Base-by-base conservation (phyloP, 2,329 filamentous ascomycete genomes). In the Trichoderma sp. region DNA sequence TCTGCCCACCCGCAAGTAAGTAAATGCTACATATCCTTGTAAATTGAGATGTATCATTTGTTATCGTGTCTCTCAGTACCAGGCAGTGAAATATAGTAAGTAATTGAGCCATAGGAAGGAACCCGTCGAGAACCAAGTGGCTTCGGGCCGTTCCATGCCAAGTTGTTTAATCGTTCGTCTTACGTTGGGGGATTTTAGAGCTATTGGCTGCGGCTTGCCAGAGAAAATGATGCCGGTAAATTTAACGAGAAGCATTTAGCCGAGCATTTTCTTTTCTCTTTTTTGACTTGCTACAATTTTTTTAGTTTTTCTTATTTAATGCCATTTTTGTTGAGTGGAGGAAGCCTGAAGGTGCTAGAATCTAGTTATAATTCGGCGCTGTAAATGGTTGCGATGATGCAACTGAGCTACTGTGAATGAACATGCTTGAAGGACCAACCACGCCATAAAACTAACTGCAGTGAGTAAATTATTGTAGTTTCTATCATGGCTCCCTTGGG, bases 81-180 rank as follows among this genome's bases (percentile, higher is more conserved):
- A 13, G 47, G 47, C 47, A 10, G n/a, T 49, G 47, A 21, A 49
- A 21, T 49, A 43, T 49, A 43, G 19, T 0, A 21, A 24, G 13
- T 5, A 11, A 1, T 8, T 49, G 8, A 21, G 11, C 24, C 10
- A 19, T 13, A 13, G 21, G 6, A 55, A 7, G 14, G 4, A 24
- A 55, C 11, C 6, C 7, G 60, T 35, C 43, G 60, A 53, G 43
- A 8, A 8, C 60, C 47, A 14, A 0, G 43, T 53, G 60, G 60
- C 60, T 62, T 62, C 60, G 60, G 60, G 60, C 60, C 43, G 60
- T 53, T 19, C 60, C 60, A 27, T 21, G 60, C 49, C 27, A 43
- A 43, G 40, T n/a, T 11, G 33, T 35, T 49, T n/a, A 53, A 35
- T n/a, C 43, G 29, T 24, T n/a, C 43, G 13, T 19, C 27, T 27